phyloP scores from a whole-genome alignment of 192 early-diverging fungal species.

The Thamnidium elegans region DNA sequence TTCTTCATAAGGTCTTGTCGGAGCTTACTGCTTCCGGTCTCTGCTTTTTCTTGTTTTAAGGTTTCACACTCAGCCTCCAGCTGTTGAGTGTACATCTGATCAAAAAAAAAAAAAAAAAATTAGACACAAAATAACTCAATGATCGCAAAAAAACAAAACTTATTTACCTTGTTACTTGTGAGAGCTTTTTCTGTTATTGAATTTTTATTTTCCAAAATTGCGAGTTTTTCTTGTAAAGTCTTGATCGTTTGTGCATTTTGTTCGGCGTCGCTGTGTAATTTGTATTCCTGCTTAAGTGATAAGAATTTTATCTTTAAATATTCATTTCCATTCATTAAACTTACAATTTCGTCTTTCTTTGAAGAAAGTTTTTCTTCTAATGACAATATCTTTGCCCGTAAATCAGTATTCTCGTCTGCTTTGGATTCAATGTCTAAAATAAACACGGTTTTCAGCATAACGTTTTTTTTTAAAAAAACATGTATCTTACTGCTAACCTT shows the following conservation, averaged over 20 bases:
- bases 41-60: not conserved
- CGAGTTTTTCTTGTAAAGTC: too few species aligned
- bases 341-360: too few species aligned
- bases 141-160: not conserved
- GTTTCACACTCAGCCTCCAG: not conserved
- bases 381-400: too few species aligned
- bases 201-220: too few species aligned
- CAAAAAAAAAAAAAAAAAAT: not conserved
- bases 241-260: not conserved
- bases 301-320: too few species aligned
- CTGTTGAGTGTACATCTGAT: constrained; percentile 1
- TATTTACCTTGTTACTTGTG: not conserved
- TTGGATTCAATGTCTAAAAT: not conserved
- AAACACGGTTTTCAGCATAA: not conserved
- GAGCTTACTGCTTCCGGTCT: not conserved
- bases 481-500: not conserved
- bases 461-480: not conserved
- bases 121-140: not conserved
- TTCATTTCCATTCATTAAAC: too few species aligned
- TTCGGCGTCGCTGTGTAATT: not conserved
- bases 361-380: too few species aligned
- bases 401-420: not conserved
- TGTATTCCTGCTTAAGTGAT: too few species aligned
- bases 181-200: constrained; percentile 1
- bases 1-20: not conserved